These are phyloP conservation scores for Sporothrix schenckii DNA, from an alignment of 2,329 filamentous ascomycete genomes.

Conservation along the genomic window DNA sequence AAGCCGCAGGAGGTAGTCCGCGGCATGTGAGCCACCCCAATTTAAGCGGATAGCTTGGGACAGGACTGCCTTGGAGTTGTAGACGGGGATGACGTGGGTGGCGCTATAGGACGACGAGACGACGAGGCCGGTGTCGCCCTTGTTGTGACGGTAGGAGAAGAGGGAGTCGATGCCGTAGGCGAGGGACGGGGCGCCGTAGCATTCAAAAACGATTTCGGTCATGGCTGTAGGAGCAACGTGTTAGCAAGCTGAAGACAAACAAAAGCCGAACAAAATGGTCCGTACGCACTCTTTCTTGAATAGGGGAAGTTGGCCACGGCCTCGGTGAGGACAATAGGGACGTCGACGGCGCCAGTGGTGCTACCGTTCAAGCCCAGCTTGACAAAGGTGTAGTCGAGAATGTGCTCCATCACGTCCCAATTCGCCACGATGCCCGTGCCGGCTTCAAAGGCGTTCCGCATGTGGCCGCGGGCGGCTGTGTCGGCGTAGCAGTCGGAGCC, in stretches of 20 bases:
- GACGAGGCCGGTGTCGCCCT: constrained; percentile 82
- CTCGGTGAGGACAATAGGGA: constrained; percentile 94
- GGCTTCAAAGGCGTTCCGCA: constrained; percentile 86
- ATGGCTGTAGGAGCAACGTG: constrained; percentile 63
- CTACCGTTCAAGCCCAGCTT: constrained; percentile 84
- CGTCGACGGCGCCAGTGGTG: constrained; percentile 71
- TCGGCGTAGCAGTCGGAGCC: constrained; percentile 93
- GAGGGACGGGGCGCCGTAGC: constrained; percentile 85
- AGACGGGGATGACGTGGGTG: constrained; percentile 91
- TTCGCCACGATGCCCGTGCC: constrained; percentile 92
- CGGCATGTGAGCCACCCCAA: constrained; percentile 89
- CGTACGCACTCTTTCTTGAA: constrained; percentile 74
- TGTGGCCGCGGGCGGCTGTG: constrained; percentile 86
- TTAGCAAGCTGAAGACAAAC: neutral
- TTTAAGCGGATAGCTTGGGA: constrained; percentile 86
- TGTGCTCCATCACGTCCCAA: constrained; percentile 96
- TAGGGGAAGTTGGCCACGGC: constrained; percentile 90
- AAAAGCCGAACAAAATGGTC: neutral
- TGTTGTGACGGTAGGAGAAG: constrained; percentile 93
- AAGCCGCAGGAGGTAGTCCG: constrained; percentile 89
- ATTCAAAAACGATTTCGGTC: constrained; percentile 97
- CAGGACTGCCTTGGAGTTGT: constrained; percentile 81
- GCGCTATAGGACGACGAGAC: constrained; percentile 91
- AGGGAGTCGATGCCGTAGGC: constrained; percentile 95
- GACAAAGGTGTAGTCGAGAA: constrained; percentile 91